Evolutionary conservation across 441 rosid species (phyloP).

Genomic region (Populus hybrid): DNA sequence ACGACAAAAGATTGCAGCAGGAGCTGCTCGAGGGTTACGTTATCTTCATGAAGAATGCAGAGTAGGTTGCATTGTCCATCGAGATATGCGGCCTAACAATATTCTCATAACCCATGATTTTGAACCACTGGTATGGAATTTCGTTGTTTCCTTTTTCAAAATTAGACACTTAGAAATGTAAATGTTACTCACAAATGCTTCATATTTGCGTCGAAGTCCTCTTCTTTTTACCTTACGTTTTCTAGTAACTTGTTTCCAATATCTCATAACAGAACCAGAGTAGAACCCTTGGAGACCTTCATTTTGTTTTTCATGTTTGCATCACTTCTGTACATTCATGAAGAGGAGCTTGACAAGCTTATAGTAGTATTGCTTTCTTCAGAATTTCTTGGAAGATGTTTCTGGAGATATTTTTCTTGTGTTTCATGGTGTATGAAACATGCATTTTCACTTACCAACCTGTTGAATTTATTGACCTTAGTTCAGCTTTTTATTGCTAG

Average conservation of each 20-base stretch:
- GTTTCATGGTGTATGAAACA: not conserved
- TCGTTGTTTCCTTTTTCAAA: not conserved
- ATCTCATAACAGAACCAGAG: not conserved
- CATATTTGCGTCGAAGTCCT: not conserved
- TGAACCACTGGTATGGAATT: conserved; percentile 76
- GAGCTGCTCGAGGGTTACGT: conserved; percentile 97
- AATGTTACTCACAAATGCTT: not conserved
- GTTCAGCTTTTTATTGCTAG: conserved; percentile 30
- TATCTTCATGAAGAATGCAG: conserved; percentile 99
- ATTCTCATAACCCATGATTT: conserved; percentile 96
- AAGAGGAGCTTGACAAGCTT: not conserved
- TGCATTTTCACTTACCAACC: not conserved
- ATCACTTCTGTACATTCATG: not conserved
- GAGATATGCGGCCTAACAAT: conserved; percentile 98
- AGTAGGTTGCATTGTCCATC: conserved; percentile 98
- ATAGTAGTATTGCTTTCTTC: not conserved
- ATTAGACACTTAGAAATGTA: not conserved
- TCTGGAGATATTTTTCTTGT: not conserved
- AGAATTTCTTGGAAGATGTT: not conserved
- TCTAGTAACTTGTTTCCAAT: not conserved
- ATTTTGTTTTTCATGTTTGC: not conserved
- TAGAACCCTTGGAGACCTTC: not conserved
- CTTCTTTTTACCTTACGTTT: not conserved
- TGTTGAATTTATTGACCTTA: not conserved
- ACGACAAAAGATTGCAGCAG: conserved; percentile 91